Base-by-base conservation (phyloP, 352 stramenopile genomes). In the Saprolegnia parasitica region DNA sequence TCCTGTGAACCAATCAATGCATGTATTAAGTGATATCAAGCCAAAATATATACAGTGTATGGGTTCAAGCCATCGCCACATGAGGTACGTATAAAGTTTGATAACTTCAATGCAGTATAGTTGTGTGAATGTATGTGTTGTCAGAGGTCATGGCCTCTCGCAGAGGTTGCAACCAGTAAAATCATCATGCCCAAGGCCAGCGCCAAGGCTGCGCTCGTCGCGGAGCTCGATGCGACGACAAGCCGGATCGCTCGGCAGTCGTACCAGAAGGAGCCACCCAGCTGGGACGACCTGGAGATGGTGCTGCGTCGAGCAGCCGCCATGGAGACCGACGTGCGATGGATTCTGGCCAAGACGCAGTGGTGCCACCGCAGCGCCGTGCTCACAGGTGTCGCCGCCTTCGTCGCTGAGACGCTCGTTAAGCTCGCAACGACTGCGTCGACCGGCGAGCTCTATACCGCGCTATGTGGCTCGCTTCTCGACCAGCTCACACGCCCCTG, bases 361-460 rank as follows among this genome's bases (percentile, higher is more conserved):
- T 70, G 63, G 63, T 70, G 20, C 32, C 20, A 35, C 10, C 39
- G 29, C 21, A 70, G 63, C 39, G 18, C 54, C 16, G 15, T 62
- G 39, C 55, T 63, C n/a, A 62, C 63, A 8, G 63, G 63, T 16
- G 63, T 70, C 50, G 39, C 63, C 10, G n/a, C 49, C 4, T 24
- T 29, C 49, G 39, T 70, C 10, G 49, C 63, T 11, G 13, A 70
- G 2, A n/a, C 1, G n/a, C 15, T 70, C 5, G 46, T 62, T 0
- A 9, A 1, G 29, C 20, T n/a, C 21, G n/a, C 21, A n/a, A 23
- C 20, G 21, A 18, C 8, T 20, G 29, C 39, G n/a, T 39, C 16
- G 13, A 61, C 24, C 18, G 2, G 16, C 16, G 16, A 40, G 50
- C 45, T 62, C 8, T 70, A 62, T 42, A 15, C 24, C 4, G 35